These are phyloP conservation scores for Miscanthus sacchariflorus DNA, from an alignment of 202 grass and related monocot species.

Conservation along the genomic window DNA sequence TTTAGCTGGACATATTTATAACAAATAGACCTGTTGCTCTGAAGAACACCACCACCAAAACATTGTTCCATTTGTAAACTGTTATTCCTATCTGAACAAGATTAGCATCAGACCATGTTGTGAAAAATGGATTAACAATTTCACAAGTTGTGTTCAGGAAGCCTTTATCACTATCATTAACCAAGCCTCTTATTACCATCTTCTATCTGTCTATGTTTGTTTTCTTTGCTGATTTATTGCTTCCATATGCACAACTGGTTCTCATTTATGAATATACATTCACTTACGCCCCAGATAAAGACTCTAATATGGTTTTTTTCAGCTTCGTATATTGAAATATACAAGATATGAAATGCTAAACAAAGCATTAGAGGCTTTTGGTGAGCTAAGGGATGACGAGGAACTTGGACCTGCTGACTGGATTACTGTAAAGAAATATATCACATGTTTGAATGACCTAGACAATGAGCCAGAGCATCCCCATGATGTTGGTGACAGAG, in stretches of 20 bases:
- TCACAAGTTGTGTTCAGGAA: neutral
- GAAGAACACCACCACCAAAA: neutral
- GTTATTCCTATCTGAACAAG: slow-evolving; percentile 6
- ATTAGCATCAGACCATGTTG: neutral
- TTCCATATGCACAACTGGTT: neutral
- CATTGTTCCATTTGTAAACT: slow-evolving; percentile 6
- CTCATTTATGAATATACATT: slow-evolving; percentile 32
- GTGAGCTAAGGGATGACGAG: slow-evolving; percentile 90
- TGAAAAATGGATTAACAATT: neutral
- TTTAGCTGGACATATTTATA: neutral
- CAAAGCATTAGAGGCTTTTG: slow-evolving; percentile 86
- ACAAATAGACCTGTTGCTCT: neutral
- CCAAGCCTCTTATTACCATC: slow-evolving; percentile 3
- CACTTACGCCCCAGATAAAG: neutral
- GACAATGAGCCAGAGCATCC: slow-evolving; percentile 82
- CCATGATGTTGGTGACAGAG: slow-evolving; percentile 59
- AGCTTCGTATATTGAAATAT: slow-evolving; percentile 90
- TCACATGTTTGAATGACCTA: slow-evolving; percentile 84
- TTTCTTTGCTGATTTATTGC: neutral
- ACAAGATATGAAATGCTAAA: slow-evolving; percentile 92
- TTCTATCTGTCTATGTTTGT: slow-evolving; percentile 4
- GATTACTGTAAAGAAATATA: slow-evolving; percentile 77
- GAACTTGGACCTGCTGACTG: slow-evolving; percentile 97
- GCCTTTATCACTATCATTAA: slow-evolving; percentile 24
- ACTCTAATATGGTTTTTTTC: slow-evolving; percentile 45